Percentiles rank a stretch among this genome's conserved stretches.
phyloP scores from a whole-genome alignment of 306 rosid species.

The Oemleria cerasiformis region DNA sequence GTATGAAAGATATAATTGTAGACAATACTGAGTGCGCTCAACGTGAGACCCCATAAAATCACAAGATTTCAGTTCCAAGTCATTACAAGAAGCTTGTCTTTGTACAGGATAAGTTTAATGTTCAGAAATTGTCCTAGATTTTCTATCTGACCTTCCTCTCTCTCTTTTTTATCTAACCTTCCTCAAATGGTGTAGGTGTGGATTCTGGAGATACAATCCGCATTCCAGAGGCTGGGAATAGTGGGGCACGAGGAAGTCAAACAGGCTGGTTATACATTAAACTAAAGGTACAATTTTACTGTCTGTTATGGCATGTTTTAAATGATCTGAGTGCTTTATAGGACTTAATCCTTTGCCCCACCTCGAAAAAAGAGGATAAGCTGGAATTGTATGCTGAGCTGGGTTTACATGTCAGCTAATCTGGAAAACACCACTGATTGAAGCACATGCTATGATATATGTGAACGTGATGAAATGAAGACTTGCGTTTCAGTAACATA shows the following conservation, averaged over 20 bases:
- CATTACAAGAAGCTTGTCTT: background rate
- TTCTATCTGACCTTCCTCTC: background rate
- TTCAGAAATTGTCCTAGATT: background rate
- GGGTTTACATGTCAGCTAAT: background rate
- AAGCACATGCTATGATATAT: background rate
- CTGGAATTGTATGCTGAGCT: background rate
- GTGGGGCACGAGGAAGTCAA: slow-evolving; percentile 61
- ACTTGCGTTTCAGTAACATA: background rate
- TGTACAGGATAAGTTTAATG: background rate
- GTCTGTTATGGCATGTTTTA: background rate
- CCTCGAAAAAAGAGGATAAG: background rate
- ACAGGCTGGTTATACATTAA: slow-evolving; percentile 76
- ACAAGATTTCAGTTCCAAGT: background rate
- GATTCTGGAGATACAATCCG: slow-evolving; percentile 91
- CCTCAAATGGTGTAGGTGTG: slow-evolving; percentile 57
- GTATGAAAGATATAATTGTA: background rate
- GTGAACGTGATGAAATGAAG: background rate
- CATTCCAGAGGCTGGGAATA: slow-evolving; percentile 89
- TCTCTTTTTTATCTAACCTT: background rate
- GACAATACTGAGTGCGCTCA: background rate
- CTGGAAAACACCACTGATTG: too few relatives aligned
- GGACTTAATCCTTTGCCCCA: background rate
- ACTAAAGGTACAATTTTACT: slow-evolving; percentile 54
- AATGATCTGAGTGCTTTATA: background rate
- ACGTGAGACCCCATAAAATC: background rate